A percentile compares a stretch with the other conserved stretches of the same genome.
Conservation (phyloP, 2,329 filamentous ascomycete genomes). For the Zymoseptoria passerinii region DNA sequence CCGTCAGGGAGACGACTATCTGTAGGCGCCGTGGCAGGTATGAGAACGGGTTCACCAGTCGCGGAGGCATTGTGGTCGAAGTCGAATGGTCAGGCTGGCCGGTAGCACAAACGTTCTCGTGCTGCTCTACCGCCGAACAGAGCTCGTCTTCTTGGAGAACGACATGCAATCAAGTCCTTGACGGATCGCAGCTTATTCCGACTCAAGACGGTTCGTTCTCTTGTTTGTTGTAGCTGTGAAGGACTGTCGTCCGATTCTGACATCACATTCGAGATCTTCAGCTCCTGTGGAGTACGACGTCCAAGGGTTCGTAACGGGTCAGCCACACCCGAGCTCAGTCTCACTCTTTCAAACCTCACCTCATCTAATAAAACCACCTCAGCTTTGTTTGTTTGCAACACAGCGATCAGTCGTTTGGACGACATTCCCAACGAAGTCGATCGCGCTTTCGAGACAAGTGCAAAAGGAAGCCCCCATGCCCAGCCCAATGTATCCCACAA, state of each 20-base stretch:
- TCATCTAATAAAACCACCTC: neutral
- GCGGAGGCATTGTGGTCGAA: neutral
- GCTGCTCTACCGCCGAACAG: neutral
- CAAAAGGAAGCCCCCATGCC: neutral
- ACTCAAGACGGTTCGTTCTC: neutral
- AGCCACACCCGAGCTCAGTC: neutral
- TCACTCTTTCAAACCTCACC: neutral
- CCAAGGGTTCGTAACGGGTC: neutral
- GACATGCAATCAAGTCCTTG: neutral
- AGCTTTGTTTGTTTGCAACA: neutral
- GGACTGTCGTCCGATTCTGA: neutral
- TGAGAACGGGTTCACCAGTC: slow-evolving; percentile 28
- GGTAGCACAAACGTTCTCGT: neutral
- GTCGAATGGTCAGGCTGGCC: neutral
- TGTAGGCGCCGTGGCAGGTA: slow-evolving; percentile 41
- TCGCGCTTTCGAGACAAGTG: neutral
- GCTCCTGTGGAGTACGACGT: neutral
- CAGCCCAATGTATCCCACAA: neutral
- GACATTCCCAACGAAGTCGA: neutral
- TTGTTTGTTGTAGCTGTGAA: neutral
- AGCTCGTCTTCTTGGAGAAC: neutral
- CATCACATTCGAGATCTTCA: neutral
- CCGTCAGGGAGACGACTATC: slow-evolving; percentile 33
- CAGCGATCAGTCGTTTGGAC: neutral
- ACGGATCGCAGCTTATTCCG: neutral